Evolutionary conservation across 73 alveolate genomes (phyloP).

Genomic region (Paramecium pentaurelia): DNA sequence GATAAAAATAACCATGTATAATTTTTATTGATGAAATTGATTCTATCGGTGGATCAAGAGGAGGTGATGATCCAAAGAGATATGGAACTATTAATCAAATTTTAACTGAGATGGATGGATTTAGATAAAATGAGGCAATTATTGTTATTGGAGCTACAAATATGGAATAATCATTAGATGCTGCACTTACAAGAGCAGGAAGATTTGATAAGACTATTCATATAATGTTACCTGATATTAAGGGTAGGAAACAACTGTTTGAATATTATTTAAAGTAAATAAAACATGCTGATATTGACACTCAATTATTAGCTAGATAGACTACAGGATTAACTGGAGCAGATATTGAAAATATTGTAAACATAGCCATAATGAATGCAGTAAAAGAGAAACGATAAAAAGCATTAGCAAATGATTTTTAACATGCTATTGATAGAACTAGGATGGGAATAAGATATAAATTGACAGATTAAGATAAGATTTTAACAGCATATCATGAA

Average conservation of each 20-base stretch:
- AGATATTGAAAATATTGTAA: constrained; percentile 74
- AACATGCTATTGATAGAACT: constrained; percentile 78
- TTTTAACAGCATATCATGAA: constrained; percentile 84
- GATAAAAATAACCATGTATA: constrained; percentile 75
- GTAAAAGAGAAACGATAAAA: constrained; percentile 56
- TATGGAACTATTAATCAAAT: constrained; percentile 75
- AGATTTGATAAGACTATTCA: constrained; percentile 90
- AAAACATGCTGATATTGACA: constrained; percentile 63
- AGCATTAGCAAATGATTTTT: constrained; percentile 65
- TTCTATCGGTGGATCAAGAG: constrained; percentile 62
- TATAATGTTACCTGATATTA: constrained; percentile 85
- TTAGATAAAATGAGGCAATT: constrained; percentile 76
- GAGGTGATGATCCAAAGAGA: constrained; percentile 62
- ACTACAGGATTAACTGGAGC: constrained; percentile 97
- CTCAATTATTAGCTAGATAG: constrained; percentile 77
- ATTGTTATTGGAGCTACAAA: constrained; percentile 91
- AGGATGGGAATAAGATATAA: constrained; percentile 80
- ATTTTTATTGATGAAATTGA: constrained; percentile 75
- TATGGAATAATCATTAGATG: constrained; percentile 84
- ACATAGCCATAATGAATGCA: constrained; percentile 80
- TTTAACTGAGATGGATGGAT: constrained; percentile 83
- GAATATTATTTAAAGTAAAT: constrained; percentile 75
- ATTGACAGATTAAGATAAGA: constrained; percentile 76
- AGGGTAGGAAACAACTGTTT: constrained; percentile 77
- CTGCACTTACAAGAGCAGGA: constrained; percentile 90